Base-by-base conservation (phyloP, 163 green algal species). In the Prototheca wickerhamii region DNA sequence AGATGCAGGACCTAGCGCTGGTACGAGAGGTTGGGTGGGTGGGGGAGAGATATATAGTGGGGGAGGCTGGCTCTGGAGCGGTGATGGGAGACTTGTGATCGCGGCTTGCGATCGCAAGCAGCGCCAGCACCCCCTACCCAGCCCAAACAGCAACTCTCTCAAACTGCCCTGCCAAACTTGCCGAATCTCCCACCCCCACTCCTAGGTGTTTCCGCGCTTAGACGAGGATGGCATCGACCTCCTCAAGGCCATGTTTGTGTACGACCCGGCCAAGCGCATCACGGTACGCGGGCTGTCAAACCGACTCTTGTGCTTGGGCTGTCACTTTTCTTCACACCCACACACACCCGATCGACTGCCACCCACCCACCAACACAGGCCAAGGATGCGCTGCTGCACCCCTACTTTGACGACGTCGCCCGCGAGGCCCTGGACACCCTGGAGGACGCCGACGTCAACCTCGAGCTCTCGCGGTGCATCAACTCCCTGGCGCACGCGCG, bases 381-480 rank as follows among this genome's bases (percentile, higher is more conserved):
- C 43, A 98, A 95, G 82, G 85, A 96, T 31, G 92, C 93, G 4
- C 74, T 99, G 44, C 76, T 86, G 25, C 93, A 98, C 78, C 84
- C 89, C 8, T 98, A 97, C 84, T 98, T 99, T 84, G 78, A 95
- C 64, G 85, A 95, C 69, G 69, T 98, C 29, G 84, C 96, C 75
- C 91, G 83, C 74, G 78, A 54, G 3, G 42, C 58, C 15, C 76
- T 96, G 17, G 87, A 95, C 56, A 57, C 69, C 25, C 78, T 96
- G 17, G 87, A 95, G 73, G 90, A 73, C 44, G 20, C 6, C 23
- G 53, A 20, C 6, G 29, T 60, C n/a, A n/a, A n/a, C n/a, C n/a
- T n/a, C n/a, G n/a, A n/a, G n/a, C n/a, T n/a, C n/a, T n/a, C n/a
- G n/a, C n/a, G n/a, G n/a, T n/a, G n/a, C n/a, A n/a, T n/a, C n/a